Evolutionary conservation across 805 yeast species (phyloP).

Genomic region (Kazachstania bromeliacearum): DNA sequence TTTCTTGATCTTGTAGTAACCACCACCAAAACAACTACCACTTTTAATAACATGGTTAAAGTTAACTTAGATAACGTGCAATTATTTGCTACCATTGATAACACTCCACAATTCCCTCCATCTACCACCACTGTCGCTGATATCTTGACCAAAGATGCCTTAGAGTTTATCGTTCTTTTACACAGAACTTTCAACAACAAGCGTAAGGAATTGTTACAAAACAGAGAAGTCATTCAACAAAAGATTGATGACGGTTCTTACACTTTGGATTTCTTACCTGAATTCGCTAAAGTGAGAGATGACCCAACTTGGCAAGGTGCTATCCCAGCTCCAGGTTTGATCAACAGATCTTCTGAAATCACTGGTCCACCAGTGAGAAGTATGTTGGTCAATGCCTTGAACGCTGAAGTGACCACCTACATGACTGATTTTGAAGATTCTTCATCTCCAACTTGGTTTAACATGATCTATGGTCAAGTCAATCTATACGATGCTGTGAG

Average conservation of each 20-base stretch:
- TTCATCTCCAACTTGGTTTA: constrained; percentile 78
- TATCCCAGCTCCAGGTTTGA: constrained; percentile 60
- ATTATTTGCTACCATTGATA: constrained; percentile 28
- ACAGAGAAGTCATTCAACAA: constrained; percentile 52
- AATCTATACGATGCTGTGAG: constrained; percentile 70
- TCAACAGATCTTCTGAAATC: constrained; percentile 69
- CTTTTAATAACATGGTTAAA: constrained; percentile 14
- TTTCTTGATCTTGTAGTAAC: too few relatives aligned
- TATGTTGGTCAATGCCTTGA: constrained; percentile 75
- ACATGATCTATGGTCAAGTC: constrained; percentile 72
- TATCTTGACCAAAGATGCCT: constrained; percentile 36
- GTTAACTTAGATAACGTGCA: constrained; percentile 28
- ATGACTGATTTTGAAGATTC: constrained; percentile 86
- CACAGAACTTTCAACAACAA: constrained; percentile 62
- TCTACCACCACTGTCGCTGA: constrained; percentile 33
- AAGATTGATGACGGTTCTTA: constrained; percentile 50
- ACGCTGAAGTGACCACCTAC: constrained; percentile 69
- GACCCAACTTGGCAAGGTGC: constrained; percentile 73
- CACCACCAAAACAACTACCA: too few relatives aligned
- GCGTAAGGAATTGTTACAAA: constrained; percentile 49
- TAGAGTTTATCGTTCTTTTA: constrained; percentile 60
- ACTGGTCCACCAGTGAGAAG: constrained; percentile 81
- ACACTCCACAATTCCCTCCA: constrained; percentile 24
- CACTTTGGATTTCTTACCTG: constrained; percentile 51
- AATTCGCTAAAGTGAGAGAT: constrained; percentile 59